A percentile compares a stretch with the other conserved stretches of the same genome.
Conservation (phyloP, 208 protist genomes). For the Plasmodiophora brassicae region DNA sequence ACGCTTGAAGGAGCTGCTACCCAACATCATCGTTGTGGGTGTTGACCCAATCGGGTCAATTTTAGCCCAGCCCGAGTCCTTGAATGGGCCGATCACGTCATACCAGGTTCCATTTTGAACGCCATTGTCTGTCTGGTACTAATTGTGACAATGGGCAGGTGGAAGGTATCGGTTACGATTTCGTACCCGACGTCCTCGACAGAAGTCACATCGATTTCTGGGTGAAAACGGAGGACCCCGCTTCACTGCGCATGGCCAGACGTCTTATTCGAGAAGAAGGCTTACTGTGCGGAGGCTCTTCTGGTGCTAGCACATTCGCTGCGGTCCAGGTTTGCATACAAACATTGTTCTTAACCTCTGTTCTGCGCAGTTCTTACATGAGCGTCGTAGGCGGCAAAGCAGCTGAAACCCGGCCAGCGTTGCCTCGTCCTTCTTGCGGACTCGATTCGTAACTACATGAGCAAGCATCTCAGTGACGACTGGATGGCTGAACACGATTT, state of each 20-base stretch:
- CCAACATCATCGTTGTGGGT: constrained; percentile 78
- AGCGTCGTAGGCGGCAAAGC: neutral
- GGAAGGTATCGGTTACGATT: constrained; percentile 96
- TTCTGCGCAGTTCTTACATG: neutral
- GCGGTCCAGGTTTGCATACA: constrained; percentile 81
- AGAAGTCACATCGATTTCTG: constrained; percentile 76
- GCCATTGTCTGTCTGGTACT: neutral
- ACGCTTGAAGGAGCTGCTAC: constrained; percentile 71
- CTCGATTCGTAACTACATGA: constrained; percentile 92
- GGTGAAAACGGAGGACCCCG: constrained; percentile 83
- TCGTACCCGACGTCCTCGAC: constrained; percentile 87
- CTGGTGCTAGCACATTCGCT: constrained; percentile 77
- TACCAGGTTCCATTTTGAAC: constrained; percentile 20
- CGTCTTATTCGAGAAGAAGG: constrained; percentile 86
- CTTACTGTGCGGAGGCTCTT: constrained; percentile 85
- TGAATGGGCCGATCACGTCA: constrained; percentile 52
- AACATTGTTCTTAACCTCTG: neutral
- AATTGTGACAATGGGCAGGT: constrained; percentile 63
- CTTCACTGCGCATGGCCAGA: constrained; percentile 83
- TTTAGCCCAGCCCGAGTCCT: constrained; percentile 73
- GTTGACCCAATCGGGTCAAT: constrained; percentile 90
- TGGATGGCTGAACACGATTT: constrained; percentile 92
- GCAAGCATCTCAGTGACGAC: constrained; percentile 86
- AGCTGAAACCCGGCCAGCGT: constrained; percentile 3
- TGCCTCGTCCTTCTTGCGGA: constrained; percentile 88